Percentiles rank a stretch among this genome's conserved stretches.
phyloP scores from a whole-genome alignment of 2,329 filamentous ascomycete species.

The Pseudogymnoascus sp. region DNA sequence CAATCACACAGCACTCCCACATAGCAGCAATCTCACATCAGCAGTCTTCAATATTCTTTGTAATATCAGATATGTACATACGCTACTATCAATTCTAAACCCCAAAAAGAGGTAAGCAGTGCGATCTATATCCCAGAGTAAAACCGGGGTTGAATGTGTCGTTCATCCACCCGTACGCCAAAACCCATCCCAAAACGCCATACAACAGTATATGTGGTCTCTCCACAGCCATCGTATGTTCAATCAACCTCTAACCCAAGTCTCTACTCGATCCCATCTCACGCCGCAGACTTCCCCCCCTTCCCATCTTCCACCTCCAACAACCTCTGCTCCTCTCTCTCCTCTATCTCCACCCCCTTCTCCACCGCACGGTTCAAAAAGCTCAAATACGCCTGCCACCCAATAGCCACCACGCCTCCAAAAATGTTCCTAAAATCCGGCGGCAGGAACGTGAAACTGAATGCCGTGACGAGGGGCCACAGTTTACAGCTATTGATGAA shows the following conservation, averaged over 20 bases:
- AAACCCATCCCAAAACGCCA: background rate
- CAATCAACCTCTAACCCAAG: background rate
- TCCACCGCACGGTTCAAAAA: constrained; percentile 70
- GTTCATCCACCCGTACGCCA: background rate
- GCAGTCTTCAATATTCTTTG: background rate
- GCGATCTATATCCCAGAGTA: background rate
- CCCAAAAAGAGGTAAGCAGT: background rate
- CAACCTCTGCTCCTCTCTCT: background rate
- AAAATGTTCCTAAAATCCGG: constrained; percentile 76
- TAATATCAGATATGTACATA: background rate
- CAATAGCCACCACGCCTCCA: constrained; percentile 68
- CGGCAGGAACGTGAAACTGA: constrained; percentile 77
- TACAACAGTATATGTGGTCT: background rate
- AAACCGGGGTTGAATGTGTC: background rate
- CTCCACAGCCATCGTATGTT: background rate
- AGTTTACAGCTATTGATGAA: constrained; percentile 74
- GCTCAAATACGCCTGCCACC: constrained; percentile 88
- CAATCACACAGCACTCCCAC: background rate
- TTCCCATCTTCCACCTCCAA: constrained; percentile 11
- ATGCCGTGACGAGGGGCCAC: constrained; percentile 80
- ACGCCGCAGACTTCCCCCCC: constrained; percentile 9
- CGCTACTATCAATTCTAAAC: background rate
- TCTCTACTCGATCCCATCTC: background rate
- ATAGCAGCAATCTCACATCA: background rate
- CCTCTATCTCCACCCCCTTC: constrained; percentile 32